Percentiles rank a stretch among this genome's conserved stretches.
Conservation (phyloP, 345 rosid species). For the Linum tenue region DNA sequence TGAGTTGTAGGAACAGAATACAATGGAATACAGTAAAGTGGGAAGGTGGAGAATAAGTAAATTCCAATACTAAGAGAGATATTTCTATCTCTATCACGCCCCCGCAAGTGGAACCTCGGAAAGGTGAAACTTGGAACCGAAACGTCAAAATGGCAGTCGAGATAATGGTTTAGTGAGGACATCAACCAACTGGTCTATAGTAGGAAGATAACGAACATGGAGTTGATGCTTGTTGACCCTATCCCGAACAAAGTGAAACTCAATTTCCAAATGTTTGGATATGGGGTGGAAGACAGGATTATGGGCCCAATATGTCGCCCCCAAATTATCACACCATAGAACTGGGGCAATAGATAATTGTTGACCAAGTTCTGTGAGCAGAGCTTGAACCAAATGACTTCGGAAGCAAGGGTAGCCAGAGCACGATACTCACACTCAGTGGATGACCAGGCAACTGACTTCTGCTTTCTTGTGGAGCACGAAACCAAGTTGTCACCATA, state of each 20-base stretch:
- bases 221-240: not conserved
- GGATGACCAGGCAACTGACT: too few species aligned
- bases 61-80: too few species aligned
- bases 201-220: not conserved
- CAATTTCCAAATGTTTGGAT: not conserved
- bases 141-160: not conserved
- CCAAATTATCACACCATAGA: too few species aligned
- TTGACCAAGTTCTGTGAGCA: not conserved
- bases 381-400: not conserved
- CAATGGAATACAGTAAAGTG: too few species aligned
- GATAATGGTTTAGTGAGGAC: not conserved
- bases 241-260: conserved; percentile 3
- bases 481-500: too few species aligned
- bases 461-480: too few species aligned
- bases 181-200: not conserved
- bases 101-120: too few species aligned
- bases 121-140: not conserved
- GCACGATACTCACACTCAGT: not conserved
- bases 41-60: too few species aligned
- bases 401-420: not conserved
- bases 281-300: not conserved
- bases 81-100: too few species aligned
- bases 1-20: too few species aligned
- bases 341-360: not conserved
- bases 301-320: not conserved